Base-by-base conservation (phyloP, 106 monocot species). In the Iris macrosiphon region DNA sequence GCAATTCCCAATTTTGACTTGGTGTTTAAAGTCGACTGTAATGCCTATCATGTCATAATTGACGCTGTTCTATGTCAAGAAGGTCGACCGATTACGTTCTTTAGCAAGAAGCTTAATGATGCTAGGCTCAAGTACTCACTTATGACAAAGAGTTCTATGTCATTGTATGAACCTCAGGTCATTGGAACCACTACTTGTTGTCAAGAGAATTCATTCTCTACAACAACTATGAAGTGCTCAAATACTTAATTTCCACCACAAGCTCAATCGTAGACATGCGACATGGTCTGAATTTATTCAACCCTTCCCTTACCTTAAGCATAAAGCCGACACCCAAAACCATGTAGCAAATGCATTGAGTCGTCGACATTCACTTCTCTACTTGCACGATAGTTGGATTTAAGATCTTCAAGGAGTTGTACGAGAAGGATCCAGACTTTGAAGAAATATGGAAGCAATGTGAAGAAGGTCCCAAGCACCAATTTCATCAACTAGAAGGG, bases 131-230 rank as follows among this genome's bases (percentile, higher is more conserved):
- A n/a, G n/a, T n/a, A n/a, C n/a, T 17, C 0, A 43, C 42, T n/a
- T 59, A 59, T 30, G 59, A 59, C 10, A 59, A 57, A 39, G 41
- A 59, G 16, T 59, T 59, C 8, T 43, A 59, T 59, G 57, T 2
- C 1, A 24, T 57, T 40, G 32, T 57, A 12, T 15, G 12, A 26
- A 1, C 57, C 7, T 40, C 40, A 13, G 2, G 28, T 6, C 23
- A 48, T 48, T 48, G 31, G 20, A 3, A 12, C n/a, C 54, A 34
- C 11, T 55, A 35, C 22, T 9, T 55, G 1, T 4, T 56, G 0
- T 15, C 56, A 2, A 37, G 39, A 38, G 2, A 25, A 28, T 45
- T 60, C 20, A 3, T 60, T 31, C 45, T 30, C 10, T 45, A 30
- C 23, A 31, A 25, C 2, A 6, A 44, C 31, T 18, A 60, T 60